These are phyloP conservation scores for Fusarium sp. DNA, from an alignment of 2,329 filamentous ascomycete genomes.

Conservation along the genomic window DNA sequence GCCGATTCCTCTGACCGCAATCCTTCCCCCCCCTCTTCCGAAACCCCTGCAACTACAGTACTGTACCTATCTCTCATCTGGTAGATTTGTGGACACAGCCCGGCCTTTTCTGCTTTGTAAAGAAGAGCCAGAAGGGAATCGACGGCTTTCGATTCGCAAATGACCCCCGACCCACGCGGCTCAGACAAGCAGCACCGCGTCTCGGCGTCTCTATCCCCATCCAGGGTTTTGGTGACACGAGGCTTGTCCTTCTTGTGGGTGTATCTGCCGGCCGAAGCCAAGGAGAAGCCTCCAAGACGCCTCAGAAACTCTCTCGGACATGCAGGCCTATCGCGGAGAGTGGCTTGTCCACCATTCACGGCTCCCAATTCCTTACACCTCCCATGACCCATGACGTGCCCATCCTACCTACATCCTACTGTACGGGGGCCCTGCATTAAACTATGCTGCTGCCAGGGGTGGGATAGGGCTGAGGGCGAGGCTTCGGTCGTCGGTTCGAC, in stretches of 20 bases:
- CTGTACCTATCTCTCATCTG: not conserved
- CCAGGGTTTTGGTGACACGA: not conserved
- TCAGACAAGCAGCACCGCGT: constrained; percentile 22
- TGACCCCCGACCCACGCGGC: constrained; percentile 32
- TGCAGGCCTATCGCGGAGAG: constrained; percentile 23
- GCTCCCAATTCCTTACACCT: not conserved
- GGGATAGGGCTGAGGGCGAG: constrained; percentile 45
- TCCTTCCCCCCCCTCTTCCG: constrained; percentile 13
- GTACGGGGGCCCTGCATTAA: constrained; percentile 29
- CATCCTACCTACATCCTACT: not conserved
- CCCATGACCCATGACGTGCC: constrained; percentile 41
- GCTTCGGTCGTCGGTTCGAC: constrained; percentile 42
- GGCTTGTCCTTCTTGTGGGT: not conserved
- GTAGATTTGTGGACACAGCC: constrained; percentile 13
- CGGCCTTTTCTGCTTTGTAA: constrained; percentile 8
- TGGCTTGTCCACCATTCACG: not conserved
- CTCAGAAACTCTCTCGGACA: constrained; percentile 30
- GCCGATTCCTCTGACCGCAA: not conserved
- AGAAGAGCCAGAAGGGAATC: constrained; percentile 10
- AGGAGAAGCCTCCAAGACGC: constrained; percentile 34
- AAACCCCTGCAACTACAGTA: constrained; percentile 23
- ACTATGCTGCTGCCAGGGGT: constrained; percentile 34
- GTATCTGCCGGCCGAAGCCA: constrained; percentile 1
- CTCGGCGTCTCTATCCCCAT: constrained; percentile 18
- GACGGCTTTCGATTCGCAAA: constrained; percentile 27